These are phyloP conservation scores for Wickerhamiella siamensis DNA, from an alignment of 805 yeast species.

Conservation along the genomic window DNA sequence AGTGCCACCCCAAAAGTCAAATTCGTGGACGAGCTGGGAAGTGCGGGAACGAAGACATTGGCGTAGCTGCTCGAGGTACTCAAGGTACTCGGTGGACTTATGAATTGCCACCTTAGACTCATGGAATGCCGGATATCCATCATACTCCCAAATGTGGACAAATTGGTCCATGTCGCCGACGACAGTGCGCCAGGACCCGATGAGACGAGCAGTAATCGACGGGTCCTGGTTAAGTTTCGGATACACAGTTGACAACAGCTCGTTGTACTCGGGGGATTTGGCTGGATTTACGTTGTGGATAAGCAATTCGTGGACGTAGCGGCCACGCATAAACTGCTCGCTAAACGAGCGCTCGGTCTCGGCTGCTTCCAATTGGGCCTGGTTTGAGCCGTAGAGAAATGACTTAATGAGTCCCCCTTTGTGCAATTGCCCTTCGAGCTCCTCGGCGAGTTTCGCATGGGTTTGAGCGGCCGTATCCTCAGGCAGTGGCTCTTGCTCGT, in stretches of 20 bases:
- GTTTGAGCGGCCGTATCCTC: constrained; percentile 5
- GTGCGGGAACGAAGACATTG: constrained; percentile 24
- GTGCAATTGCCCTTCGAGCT: constrained; percentile 1
- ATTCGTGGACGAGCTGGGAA: constrained; percentile 28
- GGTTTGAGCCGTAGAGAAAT: constrained; percentile 27
- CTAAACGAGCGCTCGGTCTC: constrained; percentile 25
- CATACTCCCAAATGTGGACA: constrained; percentile 31
- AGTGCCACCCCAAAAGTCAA: constrained; percentile 33
- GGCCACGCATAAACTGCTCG: constrained; percentile 27
- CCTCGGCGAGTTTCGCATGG: constrained; percentile 4
- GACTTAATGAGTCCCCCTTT: constrained; percentile 21
- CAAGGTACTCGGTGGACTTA: constrained; percentile 19
- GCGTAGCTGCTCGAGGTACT: constrained; percentile 22
- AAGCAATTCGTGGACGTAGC: constrained; percentile 30
- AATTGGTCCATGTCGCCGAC: constrained; percentile 30
- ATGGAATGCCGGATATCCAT: constrained; percentile 30
- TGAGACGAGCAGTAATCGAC: constrained; percentile 24
- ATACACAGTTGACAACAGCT: constrained; percentile 22
- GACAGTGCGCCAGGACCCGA: constrained; percentile 31
- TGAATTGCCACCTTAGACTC: constrained; percentile 25
- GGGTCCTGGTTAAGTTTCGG: constrained; percentile 25
- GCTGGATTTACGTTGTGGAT: constrained; percentile 27
- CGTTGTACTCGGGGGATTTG: constrained; percentile 25
- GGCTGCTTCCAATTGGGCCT: constrained; percentile 24
- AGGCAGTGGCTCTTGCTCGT: constrained; percentile 15